Base-by-base conservation (phyloP, 2,329 filamentous ascomycete genomes). In the Verticillium dahliae region DNA sequence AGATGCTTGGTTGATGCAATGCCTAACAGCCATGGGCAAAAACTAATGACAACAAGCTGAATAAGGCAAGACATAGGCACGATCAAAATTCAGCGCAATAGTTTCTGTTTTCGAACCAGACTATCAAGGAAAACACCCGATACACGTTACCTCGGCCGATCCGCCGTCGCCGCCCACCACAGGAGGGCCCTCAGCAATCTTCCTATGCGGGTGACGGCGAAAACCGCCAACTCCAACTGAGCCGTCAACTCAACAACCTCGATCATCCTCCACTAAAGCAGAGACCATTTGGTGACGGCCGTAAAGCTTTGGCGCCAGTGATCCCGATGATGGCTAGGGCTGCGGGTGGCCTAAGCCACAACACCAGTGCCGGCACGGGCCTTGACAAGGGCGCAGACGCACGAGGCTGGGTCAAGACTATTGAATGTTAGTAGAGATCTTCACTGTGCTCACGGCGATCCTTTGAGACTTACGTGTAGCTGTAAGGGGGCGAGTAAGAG, bases 401-500 rank as follows among this genome's bases (percentile, higher is more conserved):
- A 66, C 37, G 61, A 64, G 14, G 62, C 66, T 33, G 64, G 60
- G 27, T 70, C 71, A 9, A 67, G 67, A 54, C 68, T 72, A 6
- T 35, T 27, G 15, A 33, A 3, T 4, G 18, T 59, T 10, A 59
- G 45, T 31, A 15, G 5, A 4, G 6, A 11, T 10, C 41, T 3
- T 27, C 27, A 9, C 18, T 22, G 2, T 22, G 27, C 9, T 14
- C 15, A 52, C 15, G 13, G 27, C 13, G 7, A 33, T 4, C 1
- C 35, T 37, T 37, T 9, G 2, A 15, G 18, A 70, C 71, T 69
- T 58, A 73, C 72, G 69, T 71, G 66, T 76, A 76, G 58, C 69
- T 72, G 62, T 75, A 76, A 6, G 74, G 71, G 35, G 71, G 69
- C 11, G 68, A 69, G 34, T 75, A 66, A 41, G 67, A 72, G 37